Evolutionary conservation across 352 stramenopile genomes (phyloP).

Genomic region (Phytophthora boehmeriae): DNA sequence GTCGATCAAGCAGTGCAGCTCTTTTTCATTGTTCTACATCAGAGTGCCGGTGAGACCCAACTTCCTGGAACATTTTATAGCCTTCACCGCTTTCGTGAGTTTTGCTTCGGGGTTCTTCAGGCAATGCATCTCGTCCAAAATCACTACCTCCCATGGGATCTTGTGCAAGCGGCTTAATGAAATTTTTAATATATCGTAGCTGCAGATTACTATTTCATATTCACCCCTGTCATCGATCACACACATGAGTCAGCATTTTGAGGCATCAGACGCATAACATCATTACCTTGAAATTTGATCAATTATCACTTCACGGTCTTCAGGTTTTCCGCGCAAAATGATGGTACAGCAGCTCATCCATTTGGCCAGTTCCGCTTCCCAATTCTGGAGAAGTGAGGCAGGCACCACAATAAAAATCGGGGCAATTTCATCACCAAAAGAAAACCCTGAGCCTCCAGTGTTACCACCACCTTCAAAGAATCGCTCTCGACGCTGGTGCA

Average conservation of each 20-base stretch:
- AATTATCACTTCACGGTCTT: constrained; percentile 61
- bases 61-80: constrained; percentile 62
- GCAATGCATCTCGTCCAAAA: constrained; percentile 99
- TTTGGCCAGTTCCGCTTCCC: constrained; percentile 98
- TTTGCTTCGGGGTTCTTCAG: constrained; percentile 97
- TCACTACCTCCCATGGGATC: constrained; percentile 92
- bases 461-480: constrained; percentile 37
- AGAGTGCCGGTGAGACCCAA: constrained; percentile 90
- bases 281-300: constrained; percentile 70
- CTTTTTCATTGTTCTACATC: constrained; percentile 90
- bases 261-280: not conserved
- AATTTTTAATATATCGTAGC: constrained; percentile 92
- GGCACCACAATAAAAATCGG: constrained; percentile 98
- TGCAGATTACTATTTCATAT: constrained; percentile 84
- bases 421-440: constrained; percentile 48
- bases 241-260: not conserved
- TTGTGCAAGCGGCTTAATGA: constrained; percentile 78
- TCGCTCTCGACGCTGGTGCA: constrained; percentile 90
- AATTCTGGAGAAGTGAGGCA: constrained; percentile 98
- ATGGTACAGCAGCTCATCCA: constrained; percentile 87
- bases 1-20: constrained; percentile 78
- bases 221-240: constrained; percentile 43
- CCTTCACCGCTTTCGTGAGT: constrained; percentile 82
- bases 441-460: constrained; percentile 46
- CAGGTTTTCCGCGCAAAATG: constrained; percentile 65